Conservation (phyloP, 1,284 basidiomycete genomes). For the Athelia sp. region DNA sequence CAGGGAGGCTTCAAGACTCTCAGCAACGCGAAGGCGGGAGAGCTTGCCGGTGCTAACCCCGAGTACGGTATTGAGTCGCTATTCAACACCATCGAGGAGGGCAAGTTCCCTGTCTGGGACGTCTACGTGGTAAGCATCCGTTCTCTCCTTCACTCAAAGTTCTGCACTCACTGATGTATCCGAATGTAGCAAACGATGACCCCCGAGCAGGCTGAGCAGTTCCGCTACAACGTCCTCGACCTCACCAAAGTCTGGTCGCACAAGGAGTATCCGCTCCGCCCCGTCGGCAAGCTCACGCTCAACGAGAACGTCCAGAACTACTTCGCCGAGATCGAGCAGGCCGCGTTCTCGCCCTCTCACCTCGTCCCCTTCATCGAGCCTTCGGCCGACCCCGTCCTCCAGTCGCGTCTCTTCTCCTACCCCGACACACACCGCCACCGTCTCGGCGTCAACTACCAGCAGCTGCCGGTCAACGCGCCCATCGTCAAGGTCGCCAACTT, state of each 20-base stretch:
- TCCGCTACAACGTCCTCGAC: constrained; percentile 86
- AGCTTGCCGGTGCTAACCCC: constrained; percentile 70
- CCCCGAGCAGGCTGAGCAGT: constrained; percentile 82
- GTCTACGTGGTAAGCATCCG: constrained; percentile 56
- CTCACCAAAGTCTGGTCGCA: constrained; percentile 91
- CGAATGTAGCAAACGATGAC: constrained; percentile 80
- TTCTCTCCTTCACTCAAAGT: background rate
- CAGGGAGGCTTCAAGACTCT: constrained; percentile 81
- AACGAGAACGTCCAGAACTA: constrained; percentile 86
- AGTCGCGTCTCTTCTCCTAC: constrained; percentile 93
- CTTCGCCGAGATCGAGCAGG: constrained; percentile 84
- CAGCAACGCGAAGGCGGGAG: constrained; percentile 47
- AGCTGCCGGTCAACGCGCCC: constrained; percentile 87
- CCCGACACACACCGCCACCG: constrained; percentile 91
- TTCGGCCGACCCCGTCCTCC: constrained; percentile 86
- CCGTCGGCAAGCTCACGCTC: constrained; percentile 81
- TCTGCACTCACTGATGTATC: background rate
- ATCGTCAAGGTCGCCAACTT: constrained; percentile 77
- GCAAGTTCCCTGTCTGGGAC: constrained; percentile 77
- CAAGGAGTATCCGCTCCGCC: constrained; percentile 79
- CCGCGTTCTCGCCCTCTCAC: constrained; percentile 85
- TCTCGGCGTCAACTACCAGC: constrained; percentile 83
- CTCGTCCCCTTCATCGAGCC: constrained; percentile 85
- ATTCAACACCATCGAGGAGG: constrained; percentile 76
- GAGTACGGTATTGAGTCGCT: constrained; percentile 78